Evolutionary conservation across 768 basidiomycete species (phyloP).

Genomic region (Leccinum boreale): DNA sequence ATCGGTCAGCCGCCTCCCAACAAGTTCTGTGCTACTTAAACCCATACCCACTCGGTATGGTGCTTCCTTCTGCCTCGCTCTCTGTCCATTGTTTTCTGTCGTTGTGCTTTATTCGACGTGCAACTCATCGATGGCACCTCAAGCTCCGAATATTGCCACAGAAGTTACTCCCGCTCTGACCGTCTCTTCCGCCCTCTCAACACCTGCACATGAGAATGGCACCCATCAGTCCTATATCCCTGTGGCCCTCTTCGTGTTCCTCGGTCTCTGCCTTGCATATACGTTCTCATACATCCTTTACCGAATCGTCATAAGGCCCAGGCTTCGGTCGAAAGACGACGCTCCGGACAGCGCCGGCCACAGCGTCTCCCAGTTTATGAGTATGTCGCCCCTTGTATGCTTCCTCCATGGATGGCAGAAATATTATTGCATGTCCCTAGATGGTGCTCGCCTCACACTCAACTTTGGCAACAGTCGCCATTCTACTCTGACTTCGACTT

Average conservation of each 20-base stretch:
- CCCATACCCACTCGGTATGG: neutral
- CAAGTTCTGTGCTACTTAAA: slow-evolving; percentile 4
- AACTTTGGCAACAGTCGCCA: slow-evolving; percentile 10
- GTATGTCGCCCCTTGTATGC: slow-evolving; percentile 5
- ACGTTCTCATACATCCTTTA: slow-evolving; percentile 27
- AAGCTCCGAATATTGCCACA: slow-evolving; percentile 2
- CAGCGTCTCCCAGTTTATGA: slow-evolving; percentile 28
- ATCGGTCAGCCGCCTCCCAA: slow-evolving; percentile 22
- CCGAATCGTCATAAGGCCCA: slow-evolving; percentile 20
- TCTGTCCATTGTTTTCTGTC: slow-evolving; percentile 10
- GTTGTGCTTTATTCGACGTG: neutral
- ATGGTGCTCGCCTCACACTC: slow-evolving; percentile 26
- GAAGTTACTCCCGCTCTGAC: neutral
- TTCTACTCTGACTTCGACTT: neutral
- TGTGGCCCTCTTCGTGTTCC: slow-evolving; percentile 17
- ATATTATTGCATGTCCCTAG: slow-evolving; percentile 1
- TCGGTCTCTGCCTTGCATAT: slow-evolving; percentile 26
- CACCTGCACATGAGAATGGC: neutral
- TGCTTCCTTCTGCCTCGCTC: slow-evolving; percentile 11
- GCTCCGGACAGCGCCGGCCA: slow-evolving; percentile 21
- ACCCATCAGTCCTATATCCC: slow-evolving; percentile 15
- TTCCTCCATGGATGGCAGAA: too few species aligned
- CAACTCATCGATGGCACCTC: slow-evolving; percentile 22
- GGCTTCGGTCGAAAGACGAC: slow-evolving; percentile 9
- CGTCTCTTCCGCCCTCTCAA: neutral